Evolutionary conservation across 1,284 basidiomycete species (phyloP).

Genomic region (Bondarzewia mesenterica): DNA sequence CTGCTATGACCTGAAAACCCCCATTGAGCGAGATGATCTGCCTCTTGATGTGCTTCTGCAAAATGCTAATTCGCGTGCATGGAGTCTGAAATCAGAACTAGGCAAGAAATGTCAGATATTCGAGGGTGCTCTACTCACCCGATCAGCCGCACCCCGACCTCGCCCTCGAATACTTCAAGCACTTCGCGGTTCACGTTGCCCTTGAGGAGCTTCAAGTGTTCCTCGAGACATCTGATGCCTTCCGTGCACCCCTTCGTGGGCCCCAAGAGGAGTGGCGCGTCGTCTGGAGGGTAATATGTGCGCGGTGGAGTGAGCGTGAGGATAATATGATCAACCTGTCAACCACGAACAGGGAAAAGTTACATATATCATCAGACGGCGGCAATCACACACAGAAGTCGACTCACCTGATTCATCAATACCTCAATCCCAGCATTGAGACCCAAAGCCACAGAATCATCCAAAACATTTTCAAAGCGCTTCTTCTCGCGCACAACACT

Average conservation of each 20-base stretch:
- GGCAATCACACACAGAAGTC: background rate
- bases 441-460: slow-evolving; percentile 89
- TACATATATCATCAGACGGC: background rate
- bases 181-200: slow-evolving; percentile 95
- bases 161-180: slow-evolving; percentile 95
- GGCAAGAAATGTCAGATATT: background rate
- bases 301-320: slow-evolving; percentile 74
- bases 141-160: slow-evolving; percentile 89
- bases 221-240: slow-evolving; percentile 79
- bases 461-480: slow-evolving; percentile 84
- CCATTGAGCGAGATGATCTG: slow-evolving; percentile 93
- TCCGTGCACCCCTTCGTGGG: slow-evolving; percentile 84
- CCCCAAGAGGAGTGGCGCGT: slow-evolving; percentile 65
- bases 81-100: background rate
- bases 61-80: slow-evolving; percentile 46
- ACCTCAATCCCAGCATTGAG: slow-evolving; percentile 94
- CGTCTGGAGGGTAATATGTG: slow-evolving; percentile 87
- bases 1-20: slow-evolving; percentile 93
- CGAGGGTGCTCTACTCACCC: slow-evolving; percentile 43
- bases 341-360: background rate
- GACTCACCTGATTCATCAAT: slow-evolving; percentile 83
- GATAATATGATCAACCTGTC: slow-evolving; percentile 89
- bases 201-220: slow-evolving; percentile 85
- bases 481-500: slow-evolving; percentile 94
- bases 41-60: slow-evolving; percentile 95